These are phyloP conservation scores for Wickerhamiella spandovensis DNA, from an alignment of 805 yeast species.

Conservation along the genomic window DNA sequence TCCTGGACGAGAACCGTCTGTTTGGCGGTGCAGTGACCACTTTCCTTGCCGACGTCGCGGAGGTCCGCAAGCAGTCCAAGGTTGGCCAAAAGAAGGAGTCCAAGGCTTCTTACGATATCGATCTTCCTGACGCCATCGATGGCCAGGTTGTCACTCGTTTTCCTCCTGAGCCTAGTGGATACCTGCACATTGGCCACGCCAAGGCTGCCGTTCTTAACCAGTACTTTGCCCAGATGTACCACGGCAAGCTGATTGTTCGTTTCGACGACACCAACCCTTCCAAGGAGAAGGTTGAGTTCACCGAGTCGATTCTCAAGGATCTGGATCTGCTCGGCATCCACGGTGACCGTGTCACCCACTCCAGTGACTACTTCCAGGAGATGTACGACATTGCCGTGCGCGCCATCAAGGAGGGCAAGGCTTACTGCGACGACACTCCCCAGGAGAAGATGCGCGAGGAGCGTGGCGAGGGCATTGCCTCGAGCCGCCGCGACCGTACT, in stretches of 20 bases:
- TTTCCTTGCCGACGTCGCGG: constrained; percentile 55
- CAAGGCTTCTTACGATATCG: constrained; percentile 92
- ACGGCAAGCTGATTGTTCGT: constrained; percentile 92
- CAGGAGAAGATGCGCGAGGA: constrained; percentile 94
- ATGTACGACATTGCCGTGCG: constrained; percentile 81
- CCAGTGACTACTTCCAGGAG: constrained; percentile 84
- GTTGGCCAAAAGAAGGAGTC: constrained; percentile 72
- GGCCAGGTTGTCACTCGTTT: constrained; percentile 97
- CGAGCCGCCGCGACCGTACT: constrained; percentile 81
- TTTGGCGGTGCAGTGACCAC: constrained; percentile 60
- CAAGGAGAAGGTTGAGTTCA: constrained; percentile 90
- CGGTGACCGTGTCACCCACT: constrained; percentile 77
- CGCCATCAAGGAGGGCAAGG: constrained; percentile 89
- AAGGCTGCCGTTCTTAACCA: constrained; percentile 95
- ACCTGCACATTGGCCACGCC: constrained; percentile 97
- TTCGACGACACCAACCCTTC: constrained; percentile 98
- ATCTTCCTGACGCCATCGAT: constrained; percentile 75
- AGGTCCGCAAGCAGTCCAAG: constrained; percentile 58
- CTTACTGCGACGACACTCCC: constrained; percentile 95
- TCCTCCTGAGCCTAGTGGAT: constrained; percentile 99
- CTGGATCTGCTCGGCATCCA: constrained; percentile 79
- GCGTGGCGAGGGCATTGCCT: constrained; percentile 94
- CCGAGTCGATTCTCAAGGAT: constrained; percentile 89
- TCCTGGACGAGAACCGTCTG: constrained; percentile 45
- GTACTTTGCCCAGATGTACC: constrained; percentile 88